Conservation (phyloP, 78 protist species). For the Emiliania huxleyi region DNA sequence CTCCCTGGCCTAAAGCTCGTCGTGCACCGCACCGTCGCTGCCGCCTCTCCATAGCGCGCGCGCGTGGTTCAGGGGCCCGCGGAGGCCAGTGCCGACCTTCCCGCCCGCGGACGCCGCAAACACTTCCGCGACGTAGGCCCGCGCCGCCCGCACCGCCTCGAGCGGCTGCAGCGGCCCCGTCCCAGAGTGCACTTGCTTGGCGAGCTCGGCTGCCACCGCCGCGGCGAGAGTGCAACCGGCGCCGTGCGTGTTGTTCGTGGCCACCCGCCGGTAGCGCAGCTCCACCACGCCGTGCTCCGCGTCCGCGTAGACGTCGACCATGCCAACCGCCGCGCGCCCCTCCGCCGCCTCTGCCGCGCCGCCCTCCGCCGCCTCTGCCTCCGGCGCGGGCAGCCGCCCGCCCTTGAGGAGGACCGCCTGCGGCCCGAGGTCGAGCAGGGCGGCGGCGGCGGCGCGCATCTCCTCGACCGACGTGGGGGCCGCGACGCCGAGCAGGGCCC, state of each 20-base stretch:
- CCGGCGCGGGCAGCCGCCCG: neutral
- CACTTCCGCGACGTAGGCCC: neutral
- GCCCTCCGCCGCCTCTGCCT: too few species aligned
- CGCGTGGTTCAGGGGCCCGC: conserved; percentile 33
- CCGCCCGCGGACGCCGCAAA: neutral
- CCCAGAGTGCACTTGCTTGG: neutral
- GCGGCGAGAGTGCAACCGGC: conserved; percentile 25
- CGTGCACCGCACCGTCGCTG: too few species aligned
- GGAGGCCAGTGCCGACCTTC: neutral
- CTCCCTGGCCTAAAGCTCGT: too few species aligned
- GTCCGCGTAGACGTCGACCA: neutral
- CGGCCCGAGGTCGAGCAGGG: neutral
- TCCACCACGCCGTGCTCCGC: neutral
- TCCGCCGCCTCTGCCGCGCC: too few species aligned
- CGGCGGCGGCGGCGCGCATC: neutral
- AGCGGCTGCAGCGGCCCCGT: neutral
- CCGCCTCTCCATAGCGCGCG: neutral
- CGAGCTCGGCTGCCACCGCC: conserved; percentile 10
- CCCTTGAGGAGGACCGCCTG: neutral
- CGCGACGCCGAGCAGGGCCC: neutral
- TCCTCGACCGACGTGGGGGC: neutral
- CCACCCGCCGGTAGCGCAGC: neutral
- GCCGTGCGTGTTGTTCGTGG: conserved; percentile 18
- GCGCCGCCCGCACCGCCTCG: neutral
- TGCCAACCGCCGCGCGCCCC: neutral